Base-by-base conservation (phyloP, 2,329 filamentous ascomycete species). In the Colletotrichum echinochloae region DNA sequence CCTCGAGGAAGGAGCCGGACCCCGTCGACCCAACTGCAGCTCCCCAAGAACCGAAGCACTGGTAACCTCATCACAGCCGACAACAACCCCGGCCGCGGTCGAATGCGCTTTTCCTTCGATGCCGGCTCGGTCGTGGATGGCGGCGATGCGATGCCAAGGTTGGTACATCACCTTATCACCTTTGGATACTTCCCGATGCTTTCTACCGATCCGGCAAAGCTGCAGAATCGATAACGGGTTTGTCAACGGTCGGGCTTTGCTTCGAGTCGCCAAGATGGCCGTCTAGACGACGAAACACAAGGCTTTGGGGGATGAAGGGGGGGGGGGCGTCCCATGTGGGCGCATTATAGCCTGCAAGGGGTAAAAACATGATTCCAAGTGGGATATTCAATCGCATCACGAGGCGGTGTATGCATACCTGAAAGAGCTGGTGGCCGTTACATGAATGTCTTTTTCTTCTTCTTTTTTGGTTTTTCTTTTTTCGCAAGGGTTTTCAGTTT, bases 91-190 rank as follows among this genome's bases (percentile, higher is more conserved):
- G 89, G 91, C 74, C 89, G 87, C 73, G 85, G 86, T 74, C 85
- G 89, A 82, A 86, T 90, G 79, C 91, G 92, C 72, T 91, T 94
- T 81, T 95, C 94, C 60, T 90, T 95, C 77, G 94, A 96, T 80
- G 90, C 89, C 68, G 88, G 90, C 62, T 85, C 88, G 71, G 85
- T 87, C 74, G 81, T 81, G 26, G 69, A 70, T 16, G 54, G 54
- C 72, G 78, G 81, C 72, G 93, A 95, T 79, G 84, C 88, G 76
- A 84, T 94, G 81, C 87, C 91, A 81, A 94, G 92, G 93, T 96
- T 74, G 68, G 82, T 80, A 44, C 33, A n/a, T n/a, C n/a, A n/a
- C n/a, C n/a, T n/a, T n/a, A 57, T 65, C 62, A 39, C 33, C 33
- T 46, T 39, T 37, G 39, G 46, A 60, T 55, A 56, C 23, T 41